Conservation (phyloP, 306 rosid genomes). For the Dryas drummondii region DNA sequence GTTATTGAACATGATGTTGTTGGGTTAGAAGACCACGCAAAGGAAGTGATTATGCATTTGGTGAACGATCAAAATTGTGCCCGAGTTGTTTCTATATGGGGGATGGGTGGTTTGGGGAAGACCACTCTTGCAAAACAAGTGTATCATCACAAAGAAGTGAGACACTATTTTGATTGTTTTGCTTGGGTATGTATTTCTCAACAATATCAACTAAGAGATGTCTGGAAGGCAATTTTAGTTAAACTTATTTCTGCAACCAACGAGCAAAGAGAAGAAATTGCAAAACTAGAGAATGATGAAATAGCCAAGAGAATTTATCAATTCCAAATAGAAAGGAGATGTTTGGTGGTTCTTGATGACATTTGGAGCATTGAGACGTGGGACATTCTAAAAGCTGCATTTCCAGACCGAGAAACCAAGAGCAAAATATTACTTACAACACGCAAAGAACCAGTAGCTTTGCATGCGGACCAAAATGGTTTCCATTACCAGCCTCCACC, state of each 20-base stretch:
- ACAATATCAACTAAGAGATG: background rate
- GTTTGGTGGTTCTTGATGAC: constrained; percentile 25
- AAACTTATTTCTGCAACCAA: constrained; percentile 15
- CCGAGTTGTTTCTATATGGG: constrained; percentile 9
- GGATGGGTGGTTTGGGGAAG: constrained; percentile 28
- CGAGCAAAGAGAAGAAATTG: constrained; percentile 4
- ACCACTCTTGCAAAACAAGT: constrained; percentile 22
- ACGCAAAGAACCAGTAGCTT: background rate
- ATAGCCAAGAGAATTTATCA: background rate
- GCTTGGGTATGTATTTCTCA: constrained; percentile 26
- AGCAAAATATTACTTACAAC: constrained; percentile 24
- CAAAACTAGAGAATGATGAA: background rate
- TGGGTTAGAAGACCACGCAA: background rate
- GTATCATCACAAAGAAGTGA: background rate
- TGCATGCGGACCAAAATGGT: background rate
- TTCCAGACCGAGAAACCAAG: background rate
- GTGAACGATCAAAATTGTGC: background rate
- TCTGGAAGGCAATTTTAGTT: background rate
- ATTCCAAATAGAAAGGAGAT: background rate
- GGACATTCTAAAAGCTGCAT: constrained; percentile 4
- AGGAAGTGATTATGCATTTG: constrained; percentile 2
- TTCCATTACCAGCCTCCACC: background rate
- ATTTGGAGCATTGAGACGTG: constrained; percentile 14
- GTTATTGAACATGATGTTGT: constrained; percentile 13
- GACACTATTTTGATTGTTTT: constrained; percentile 2